phyloP scores from a whole-genome alignment of 257 asterid species.

The Coffea eugenioides region DNA sequence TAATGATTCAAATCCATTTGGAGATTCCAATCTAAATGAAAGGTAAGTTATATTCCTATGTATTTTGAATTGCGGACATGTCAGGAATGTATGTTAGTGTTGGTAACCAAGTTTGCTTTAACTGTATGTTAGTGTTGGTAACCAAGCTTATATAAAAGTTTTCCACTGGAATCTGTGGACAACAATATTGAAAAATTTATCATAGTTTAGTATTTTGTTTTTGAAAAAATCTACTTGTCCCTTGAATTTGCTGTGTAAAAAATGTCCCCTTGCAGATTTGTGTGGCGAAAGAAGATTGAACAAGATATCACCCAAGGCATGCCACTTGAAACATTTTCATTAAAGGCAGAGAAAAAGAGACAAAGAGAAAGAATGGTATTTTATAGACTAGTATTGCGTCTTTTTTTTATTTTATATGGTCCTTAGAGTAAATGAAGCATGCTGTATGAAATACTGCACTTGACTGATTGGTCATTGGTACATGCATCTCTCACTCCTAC shows the following conservation, averaged over 20 bases:
- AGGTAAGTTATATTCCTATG: slow-evolving; percentile 28
- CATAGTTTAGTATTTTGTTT: background rate
- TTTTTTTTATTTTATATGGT: background rate
- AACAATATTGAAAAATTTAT: background rate
- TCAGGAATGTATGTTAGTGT: too few species aligned
- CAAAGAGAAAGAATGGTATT: slow-evolving; percentile 73
- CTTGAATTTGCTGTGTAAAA: background rate
- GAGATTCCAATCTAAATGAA: slow-evolving; percentile 84
- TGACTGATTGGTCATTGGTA: background rate
- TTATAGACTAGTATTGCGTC: too few species aligned
- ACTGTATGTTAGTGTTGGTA: background rate
- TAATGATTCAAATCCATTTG: slow-evolving; percentile 23
- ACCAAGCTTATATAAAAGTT: too few species aligned
- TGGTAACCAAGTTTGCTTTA: too few species aligned
- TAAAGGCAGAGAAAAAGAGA: slow-evolving; percentile 74
- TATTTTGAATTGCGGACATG: too few species aligned
- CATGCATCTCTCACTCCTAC: too few species aligned
- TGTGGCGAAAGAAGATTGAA: slow-evolving; percentile 91
- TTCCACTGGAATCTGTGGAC: background rate
- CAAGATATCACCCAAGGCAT: slow-evolving; percentile 70
- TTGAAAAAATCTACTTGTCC: background rate
- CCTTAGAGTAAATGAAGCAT: background rate
- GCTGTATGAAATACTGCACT: background rate
- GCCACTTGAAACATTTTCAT: slow-evolving; percentile 65
- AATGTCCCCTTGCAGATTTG: slow-evolving; percentile 50